Percentiles rank a stretch among this genome's conserved stretches.
These are phyloP conservation scores for Ascodesmis nigricans DNA, from an alignment of 495 filamentous ascomycete genomes.

Conservation along the genomic window DNA sequence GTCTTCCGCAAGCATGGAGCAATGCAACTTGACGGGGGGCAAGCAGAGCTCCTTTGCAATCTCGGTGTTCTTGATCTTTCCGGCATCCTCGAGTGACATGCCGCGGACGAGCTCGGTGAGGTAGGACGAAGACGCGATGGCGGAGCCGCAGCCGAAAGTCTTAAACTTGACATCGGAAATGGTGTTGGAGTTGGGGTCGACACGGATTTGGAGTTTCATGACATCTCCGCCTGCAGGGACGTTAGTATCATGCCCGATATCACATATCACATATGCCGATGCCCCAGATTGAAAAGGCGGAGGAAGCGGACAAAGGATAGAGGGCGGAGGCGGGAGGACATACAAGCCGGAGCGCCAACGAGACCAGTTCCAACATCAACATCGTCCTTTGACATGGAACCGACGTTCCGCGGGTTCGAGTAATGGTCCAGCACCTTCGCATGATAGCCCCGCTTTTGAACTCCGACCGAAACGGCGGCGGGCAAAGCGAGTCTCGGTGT, in stretches of 20 bases:
- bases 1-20: slow-evolving; percentile 97
- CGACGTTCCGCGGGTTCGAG: slow-evolving; percentile 78
- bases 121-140: slow-evolving; percentile 79
- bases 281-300: too few relatives aligned
- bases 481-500: too few relatives aligned
- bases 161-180: slow-evolving; percentile 95
- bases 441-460: too few relatives aligned
- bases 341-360: slow-evolving; percentile 73
- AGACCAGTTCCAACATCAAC: slow-evolving; percentile 86
- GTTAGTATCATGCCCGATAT: too few relatives aligned
- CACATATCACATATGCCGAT: too few relatives aligned
- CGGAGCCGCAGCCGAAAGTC: slow-evolving; percentile 93
- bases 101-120: slow-evolving; percentile 80
- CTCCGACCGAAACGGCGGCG: too few relatives aligned
- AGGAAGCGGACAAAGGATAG: neutral
- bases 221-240: slow-evolving; percentile 48
- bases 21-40: slow-evolving; percentile 92
- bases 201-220: slow-evolving; percentile 97
- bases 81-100: slow-evolving; percentile 85
- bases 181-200: slow-evolving; percentile 68
- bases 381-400: slow-evolving; percentile 70
- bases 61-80: slow-evolving; percentile 80
- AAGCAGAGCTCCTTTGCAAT: slow-evolving; percentile 87
- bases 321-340: slow-evolving; percentile 1
- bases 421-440: slow-evolving; percentile 65